Conservation (phyloP, 768 basidiomycete species). For the Podaxis pistillaris region DNA sequence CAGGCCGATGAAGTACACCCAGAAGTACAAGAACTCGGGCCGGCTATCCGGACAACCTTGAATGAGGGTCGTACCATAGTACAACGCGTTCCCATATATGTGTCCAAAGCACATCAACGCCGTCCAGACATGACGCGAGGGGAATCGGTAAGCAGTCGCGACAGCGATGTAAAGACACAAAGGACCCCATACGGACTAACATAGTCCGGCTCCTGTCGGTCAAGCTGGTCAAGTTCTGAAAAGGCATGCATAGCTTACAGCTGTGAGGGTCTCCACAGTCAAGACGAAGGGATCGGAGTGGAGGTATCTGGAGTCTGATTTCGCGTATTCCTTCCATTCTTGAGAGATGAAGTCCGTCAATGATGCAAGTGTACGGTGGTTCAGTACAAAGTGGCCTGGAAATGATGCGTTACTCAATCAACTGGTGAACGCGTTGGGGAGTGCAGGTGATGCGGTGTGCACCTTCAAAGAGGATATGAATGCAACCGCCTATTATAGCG, state of each 20-base stretch:
- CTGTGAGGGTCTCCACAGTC: conserved; percentile 11
- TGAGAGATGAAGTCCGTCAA: conserved; percentile 14
- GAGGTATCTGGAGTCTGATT: conserved; percentile 17
- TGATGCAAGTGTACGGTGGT: conserved; percentile 11
- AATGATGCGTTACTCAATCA: background rate
- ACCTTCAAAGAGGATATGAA: conserved; percentile 17
- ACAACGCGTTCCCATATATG: conserved; percentile 16
- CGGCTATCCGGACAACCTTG: conserved; percentile 14
- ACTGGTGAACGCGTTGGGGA: background rate
- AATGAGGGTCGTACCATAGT: conserved; percentile 14
- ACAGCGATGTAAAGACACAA: conserved; percentile 14
- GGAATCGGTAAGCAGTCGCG: conserved; percentile 10
- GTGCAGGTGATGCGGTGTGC: background rate
- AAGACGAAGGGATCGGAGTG: conserved; percentile 14
- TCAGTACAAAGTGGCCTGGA: conserved; percentile 14
- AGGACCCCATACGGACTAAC: conserved; percentile 14
- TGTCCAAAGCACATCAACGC: conserved; percentile 15
- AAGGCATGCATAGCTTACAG: background rate
- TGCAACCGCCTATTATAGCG: conserved; percentile 11
- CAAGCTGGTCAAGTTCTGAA: background rate
- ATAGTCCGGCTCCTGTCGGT: background rate
- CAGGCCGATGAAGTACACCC: conserved; percentile 17
- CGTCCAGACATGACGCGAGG: conserved; percentile 13
- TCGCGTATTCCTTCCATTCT: conserved; percentile 18
- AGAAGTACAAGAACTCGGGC: conserved; percentile 17